Evolutionary conservation across 768 basidiomycete species (phyloP).

Genomic region (Piloderma croceum): DNA sequence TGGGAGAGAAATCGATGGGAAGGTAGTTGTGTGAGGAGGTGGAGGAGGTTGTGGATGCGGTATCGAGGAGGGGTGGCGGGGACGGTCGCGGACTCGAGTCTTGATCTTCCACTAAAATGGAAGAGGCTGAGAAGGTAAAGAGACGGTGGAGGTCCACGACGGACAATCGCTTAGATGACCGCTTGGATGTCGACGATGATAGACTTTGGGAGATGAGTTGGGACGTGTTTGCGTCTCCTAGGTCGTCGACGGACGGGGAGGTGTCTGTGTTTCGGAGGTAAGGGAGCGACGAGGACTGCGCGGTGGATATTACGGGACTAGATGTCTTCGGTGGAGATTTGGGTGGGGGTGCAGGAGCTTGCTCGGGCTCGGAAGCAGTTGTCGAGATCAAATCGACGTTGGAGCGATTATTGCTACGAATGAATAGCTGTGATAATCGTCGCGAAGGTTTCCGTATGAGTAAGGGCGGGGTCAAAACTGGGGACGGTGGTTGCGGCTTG

Average conservation of each 20-base stretch:
- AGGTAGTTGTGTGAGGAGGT: not conserved
- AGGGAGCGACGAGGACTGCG: slow-evolving; percentile 18
- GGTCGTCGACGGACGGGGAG: no score
- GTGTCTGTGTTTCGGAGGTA: no score
- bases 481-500: slow-evolving; percentile 7
- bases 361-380: no score
- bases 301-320: slow-evolving; percentile 26
- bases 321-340: slow-evolving; percentile 29
- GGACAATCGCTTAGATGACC: slow-evolving; percentile 28
- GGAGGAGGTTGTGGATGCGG: slow-evolving; percentile 11
- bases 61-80: slow-evolving; percentile 3
- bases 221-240: no score
- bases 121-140: slow-evolving; percentile 22
- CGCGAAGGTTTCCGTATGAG: slow-evolving; percentile 26
- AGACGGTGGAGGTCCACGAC: slow-evolving; percentile 32
- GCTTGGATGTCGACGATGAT: slow-evolving; percentile 16
- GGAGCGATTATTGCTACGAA: slow-evolving; percentile 1
- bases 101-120: slow-evolving; percentile 7
- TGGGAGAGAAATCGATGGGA: not conserved
- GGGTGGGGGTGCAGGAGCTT: slow-evolving; percentile 7
- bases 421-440: slow-evolving; percentile 6
- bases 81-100: slow-evolving; percentile 3
- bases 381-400: no score
- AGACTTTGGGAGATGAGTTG: slow-evolving; percentile 15
- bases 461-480: slow-evolving; percentile 19